Base-by-base conservation (phyloP, 2,329 filamentous ascomycete species). In the Chrysosporium queenslandicum region DNA sequence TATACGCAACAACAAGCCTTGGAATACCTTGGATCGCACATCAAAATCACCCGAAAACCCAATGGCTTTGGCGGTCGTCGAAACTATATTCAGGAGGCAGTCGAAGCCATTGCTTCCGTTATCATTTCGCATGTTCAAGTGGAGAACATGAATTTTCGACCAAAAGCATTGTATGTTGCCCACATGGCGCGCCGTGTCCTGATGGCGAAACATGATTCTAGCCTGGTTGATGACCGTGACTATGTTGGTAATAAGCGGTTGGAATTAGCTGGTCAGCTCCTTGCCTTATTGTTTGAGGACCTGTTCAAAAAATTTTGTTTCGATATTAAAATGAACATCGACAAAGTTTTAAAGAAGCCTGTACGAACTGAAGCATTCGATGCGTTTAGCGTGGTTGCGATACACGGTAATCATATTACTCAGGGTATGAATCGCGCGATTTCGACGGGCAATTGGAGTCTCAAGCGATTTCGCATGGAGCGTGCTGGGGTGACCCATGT, bases 391-490 rank as follows among this genome's bases (percentile, higher is more conserved):
- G 85, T 94, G 63, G 85, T 98, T 61, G 84, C 82, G 59, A 85
- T 87, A 43, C 86, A 92, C 60, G 86, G 87, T 51, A 86, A 86
- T 59, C 83, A 85, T 61, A 97, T 98, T 60, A 94, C 90, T 0
- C 79, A 86, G 59, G 92, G 92, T 11, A 88, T 98, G 78, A 94
- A 95, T 67, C 82, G 94, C 56, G 91, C 92, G 6, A 96, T 98
- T 54, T 90, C 94, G 50, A 97, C 92, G 0, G 92, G 92, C 18
- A 98, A 98, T 64, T 98, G 92, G 92, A 96, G 80, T 57, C 78
- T 98, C 60, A 96, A 96, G 71, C 88, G 94, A 66, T 98, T 98
- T 74, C 89, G 91, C 69, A 98, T 98, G 92, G 94, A 97, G 65
- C 79, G 91, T 66, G 91, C 92, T 20, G 92, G 92, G 65, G 89